phyloP scores from a whole-genome alignment of 2,329 filamentous ascomycete genomes.

The Alternaria tenuissima region DNA sequence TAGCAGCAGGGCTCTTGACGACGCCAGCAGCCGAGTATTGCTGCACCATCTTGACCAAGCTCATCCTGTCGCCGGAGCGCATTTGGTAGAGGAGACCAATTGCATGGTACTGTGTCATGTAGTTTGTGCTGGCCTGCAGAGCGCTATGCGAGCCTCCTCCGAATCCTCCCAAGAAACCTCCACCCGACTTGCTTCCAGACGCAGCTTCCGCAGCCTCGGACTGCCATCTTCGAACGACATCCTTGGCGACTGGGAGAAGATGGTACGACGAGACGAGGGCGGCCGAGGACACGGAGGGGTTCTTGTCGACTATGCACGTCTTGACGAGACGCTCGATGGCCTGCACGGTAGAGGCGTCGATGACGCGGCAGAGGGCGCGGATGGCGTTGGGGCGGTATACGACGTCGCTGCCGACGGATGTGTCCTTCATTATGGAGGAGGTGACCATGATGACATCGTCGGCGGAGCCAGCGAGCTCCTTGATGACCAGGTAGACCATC shows the following conservation, averaged over 20 bases:
- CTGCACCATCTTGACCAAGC: constrained; percentile 99
- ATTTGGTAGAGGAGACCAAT: constrained; percentile 98
- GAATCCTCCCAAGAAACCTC: constrained; percentile 91
- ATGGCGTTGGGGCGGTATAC: constrained; percentile 89
- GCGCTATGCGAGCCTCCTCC: constrained; percentile 78
- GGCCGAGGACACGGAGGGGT: constrained; percentile 93
- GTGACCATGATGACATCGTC: constrained; percentile 99
- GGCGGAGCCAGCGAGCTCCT: constrained; percentile 93
- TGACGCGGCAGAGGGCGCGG: constrained; percentile 92
- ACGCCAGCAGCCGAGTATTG: constrained; percentile 92
- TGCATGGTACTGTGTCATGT: constrained; percentile 98
- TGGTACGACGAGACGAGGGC: constrained; percentile 97
- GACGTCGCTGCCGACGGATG: constrained; percentile 90
- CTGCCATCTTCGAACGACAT: constrained; percentile 97
- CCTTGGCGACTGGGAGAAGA: constrained; percentile 91
- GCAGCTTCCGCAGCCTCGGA: constrained; percentile 98
- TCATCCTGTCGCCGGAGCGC: constrained; percentile 97
- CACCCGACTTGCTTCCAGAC: constrained; percentile 84
- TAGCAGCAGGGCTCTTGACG: constrained; percentile 92
- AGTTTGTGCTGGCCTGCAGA: constrained; percentile 79
- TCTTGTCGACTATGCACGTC: constrained; percentile 99
- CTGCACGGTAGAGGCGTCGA: constrained; percentile 93
- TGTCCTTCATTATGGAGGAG: constrained; percentile 99
- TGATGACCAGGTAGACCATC: constrained; percentile 98
- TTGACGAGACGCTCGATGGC: constrained; percentile 99